Conservation (phyloP, 768 basidiomycete species). For the Auricularia heimuer region DNA sequence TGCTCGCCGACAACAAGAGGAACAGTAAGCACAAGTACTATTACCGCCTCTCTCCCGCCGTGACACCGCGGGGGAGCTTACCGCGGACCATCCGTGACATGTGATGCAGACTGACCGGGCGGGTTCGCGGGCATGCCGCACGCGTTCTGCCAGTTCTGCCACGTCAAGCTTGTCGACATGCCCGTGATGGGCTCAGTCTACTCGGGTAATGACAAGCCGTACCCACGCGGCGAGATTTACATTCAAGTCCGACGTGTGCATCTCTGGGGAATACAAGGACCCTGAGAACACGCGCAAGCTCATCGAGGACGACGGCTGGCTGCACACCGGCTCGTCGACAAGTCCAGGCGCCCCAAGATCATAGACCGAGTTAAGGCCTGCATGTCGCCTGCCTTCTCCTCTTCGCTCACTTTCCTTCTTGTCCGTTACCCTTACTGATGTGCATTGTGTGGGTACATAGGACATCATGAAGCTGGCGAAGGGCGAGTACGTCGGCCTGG, state of each 20-base stretch:
- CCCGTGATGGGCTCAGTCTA: conserved; percentile 67
- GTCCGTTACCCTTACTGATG: not conserved
- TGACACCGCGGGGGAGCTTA: too few species aligned
- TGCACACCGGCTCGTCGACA: conserved; percentile 84
- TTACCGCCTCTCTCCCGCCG: too few species aligned
- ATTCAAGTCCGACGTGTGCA: conserved; percentile 54
- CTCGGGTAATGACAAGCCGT: conserved; percentile 73
- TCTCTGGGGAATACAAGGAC: conserved; percentile 71
- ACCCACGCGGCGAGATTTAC: conserved; percentile 84
- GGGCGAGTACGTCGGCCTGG: conserved; percentile 96
- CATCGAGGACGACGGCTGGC: conserved; percentile 82
- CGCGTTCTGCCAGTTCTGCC: conserved; percentile 37
- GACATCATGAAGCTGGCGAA: conserved; percentile 98
- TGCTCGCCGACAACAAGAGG: too few species aligned
- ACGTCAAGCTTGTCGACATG: conserved; percentile 86
- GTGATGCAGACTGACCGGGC: conserved; percentile 20
- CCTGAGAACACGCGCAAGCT: conserved; percentile 72
- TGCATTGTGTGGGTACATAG: conserved; percentile 24
- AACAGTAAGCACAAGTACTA: too few species aligned
- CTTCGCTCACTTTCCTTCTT: not conserved
- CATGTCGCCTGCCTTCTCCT: not conserved
- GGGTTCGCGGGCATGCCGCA: conserved; percentile 82
- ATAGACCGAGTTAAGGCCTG: conserved; percentile 88
- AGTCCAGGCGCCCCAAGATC: conserved; percentile 72
- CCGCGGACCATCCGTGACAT: too few species aligned